These are phyloP conservation scores for Colletotrichum abscissum DNA, from an alignment of 2,329 filamentous ascomycete species.

Conservation along the genomic window DNA sequence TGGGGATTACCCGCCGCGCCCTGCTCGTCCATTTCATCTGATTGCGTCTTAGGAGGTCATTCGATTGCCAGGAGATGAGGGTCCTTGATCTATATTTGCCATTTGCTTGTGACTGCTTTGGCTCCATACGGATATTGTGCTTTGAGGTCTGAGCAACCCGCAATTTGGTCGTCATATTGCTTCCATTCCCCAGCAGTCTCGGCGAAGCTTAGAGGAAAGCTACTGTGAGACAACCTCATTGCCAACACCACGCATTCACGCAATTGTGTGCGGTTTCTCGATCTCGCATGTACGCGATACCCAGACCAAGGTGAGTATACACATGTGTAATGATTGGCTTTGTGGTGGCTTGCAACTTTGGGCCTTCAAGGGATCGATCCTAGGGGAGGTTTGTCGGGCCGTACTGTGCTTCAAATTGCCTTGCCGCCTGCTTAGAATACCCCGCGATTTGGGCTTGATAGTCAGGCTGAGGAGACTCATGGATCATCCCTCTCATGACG, in stretches of 20 bases:
- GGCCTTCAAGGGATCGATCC: neutral
- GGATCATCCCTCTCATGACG: slow-evolving; percentile 12
- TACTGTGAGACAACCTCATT: neutral
- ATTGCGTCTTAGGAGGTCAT: neutral
- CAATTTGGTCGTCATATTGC: neutral
- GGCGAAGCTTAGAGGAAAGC: neutral
- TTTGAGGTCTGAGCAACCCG: too few species aligned
- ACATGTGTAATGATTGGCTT: neutral
- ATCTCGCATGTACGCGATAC: neutral
- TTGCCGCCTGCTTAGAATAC: neutral
- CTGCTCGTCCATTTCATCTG: neutral
- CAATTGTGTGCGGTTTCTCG: neutral
- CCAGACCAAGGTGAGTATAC: neutral
- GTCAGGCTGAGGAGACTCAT: neutral
- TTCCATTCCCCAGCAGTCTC: neutral
- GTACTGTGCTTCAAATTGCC: neutral
- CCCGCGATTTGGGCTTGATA: slow-evolving; percentile 4
- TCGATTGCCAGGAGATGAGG: neutral
- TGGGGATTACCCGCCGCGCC: neutral
- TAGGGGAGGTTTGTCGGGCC: neutral
- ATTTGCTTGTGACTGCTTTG: too few species aligned
- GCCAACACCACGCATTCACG: neutral
- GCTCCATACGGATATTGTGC: too few species aligned
- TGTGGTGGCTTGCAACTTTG: neutral
- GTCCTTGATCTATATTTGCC: neutral